Conservation (phyloP, 441 rosid species). For the Pelargonium citronellum region DNA sequence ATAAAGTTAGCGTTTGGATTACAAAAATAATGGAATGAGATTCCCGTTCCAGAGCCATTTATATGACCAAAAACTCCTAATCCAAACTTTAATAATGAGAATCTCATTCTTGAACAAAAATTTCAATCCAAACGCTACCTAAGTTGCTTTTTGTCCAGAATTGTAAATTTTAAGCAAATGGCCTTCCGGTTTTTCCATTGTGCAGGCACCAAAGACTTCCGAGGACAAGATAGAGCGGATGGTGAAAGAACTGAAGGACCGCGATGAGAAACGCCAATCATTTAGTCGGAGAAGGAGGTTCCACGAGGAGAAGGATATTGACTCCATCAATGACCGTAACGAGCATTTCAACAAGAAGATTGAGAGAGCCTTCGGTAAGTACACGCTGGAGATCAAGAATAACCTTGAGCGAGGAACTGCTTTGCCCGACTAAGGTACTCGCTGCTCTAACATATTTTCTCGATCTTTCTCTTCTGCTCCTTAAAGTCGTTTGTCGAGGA, state of each 20-base stretch:
- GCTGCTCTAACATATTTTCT: slow-evolving; percentile 2
- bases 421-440: slow-evolving; percentile 63
- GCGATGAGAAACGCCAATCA: slow-evolving; percentile 62
- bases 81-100: too few relatives aligned
- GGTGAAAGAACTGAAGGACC: slow-evolving; percentile 74
- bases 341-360: slow-evolving; percentile 98
- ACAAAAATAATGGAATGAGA: too few relatives aligned
- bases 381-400: slow-evolving; percentile 87
- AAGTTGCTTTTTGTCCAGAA: too few relatives aligned
- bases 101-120: too few relatives aligned
- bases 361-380: slow-evolving; percentile 81
- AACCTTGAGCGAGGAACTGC: slow-evolving; percentile 94
- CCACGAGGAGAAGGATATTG: slow-evolving; percentile 86
- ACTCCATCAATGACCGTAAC: slow-evolving; percentile 91
- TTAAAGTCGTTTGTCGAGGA: not conserved
- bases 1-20: not conserved
- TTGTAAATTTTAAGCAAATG: not conserved
- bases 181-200: slow-evolving; percentile 15
- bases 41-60: too few relatives aligned
- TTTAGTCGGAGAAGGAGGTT: slow-evolving; percentile 83
- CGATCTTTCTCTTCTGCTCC: not conserved
- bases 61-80: too few relatives aligned
- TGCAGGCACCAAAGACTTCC: slow-evolving; percentile 68
- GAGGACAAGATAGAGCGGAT: slow-evolving; percentile 75
- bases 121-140: too few relatives aligned